These are phyloP conservation scores for Sarcomyxa edulis DNA, from an alignment of 768 basidiomycete species.

Conservation along the genomic window DNA sequence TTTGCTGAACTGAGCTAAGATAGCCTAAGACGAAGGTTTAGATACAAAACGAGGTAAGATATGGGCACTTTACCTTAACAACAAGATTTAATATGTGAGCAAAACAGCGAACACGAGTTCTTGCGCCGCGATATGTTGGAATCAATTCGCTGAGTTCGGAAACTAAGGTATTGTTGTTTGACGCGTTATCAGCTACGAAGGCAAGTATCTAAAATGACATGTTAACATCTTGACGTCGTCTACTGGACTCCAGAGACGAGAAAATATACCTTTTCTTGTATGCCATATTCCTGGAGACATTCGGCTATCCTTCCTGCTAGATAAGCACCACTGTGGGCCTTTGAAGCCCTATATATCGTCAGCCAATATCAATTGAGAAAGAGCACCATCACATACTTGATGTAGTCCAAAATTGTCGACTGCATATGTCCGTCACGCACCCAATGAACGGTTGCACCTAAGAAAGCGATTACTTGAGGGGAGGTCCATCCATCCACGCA, in stretches of 20 bases:
- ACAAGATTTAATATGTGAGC: constrained; percentile 25
- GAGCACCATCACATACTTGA: constrained; percentile 13
- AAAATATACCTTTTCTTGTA: constrained; percentile 21
- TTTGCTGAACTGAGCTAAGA: constrained; percentile 12
- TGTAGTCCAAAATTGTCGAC: constrained; percentile 15
- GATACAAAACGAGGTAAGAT: not conserved
- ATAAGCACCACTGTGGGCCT: constrained; percentile 22
- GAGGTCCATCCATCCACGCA: constrained; percentile 24
- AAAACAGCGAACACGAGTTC: constrained; percentile 17
- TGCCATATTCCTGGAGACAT: constrained; percentile 18
- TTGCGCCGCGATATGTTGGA: constrained; percentile 11
- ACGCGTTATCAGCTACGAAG: constrained; percentile 17
- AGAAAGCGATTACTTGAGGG: constrained; percentile 19
- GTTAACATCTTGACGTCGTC: too few relatives aligned
- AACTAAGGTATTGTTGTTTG: constrained; percentile 19
- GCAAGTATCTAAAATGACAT: too few relatives aligned
- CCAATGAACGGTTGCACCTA: constrained; percentile 20
- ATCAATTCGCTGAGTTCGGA: constrained; percentile 12
- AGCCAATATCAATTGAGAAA: not conserved
- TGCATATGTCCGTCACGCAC: constrained; percentile 13
- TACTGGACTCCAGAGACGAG: too few relatives aligned
- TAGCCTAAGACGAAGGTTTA: constrained; percentile 13
- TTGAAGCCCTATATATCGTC: constrained; percentile 7
- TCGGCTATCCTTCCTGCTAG: constrained; percentile 17
- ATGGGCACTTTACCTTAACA: constrained; percentile 16